Base-by-base conservation (phyloP, 306 rosid genomes). In the Chamaecrista fasciculata region DNA sequence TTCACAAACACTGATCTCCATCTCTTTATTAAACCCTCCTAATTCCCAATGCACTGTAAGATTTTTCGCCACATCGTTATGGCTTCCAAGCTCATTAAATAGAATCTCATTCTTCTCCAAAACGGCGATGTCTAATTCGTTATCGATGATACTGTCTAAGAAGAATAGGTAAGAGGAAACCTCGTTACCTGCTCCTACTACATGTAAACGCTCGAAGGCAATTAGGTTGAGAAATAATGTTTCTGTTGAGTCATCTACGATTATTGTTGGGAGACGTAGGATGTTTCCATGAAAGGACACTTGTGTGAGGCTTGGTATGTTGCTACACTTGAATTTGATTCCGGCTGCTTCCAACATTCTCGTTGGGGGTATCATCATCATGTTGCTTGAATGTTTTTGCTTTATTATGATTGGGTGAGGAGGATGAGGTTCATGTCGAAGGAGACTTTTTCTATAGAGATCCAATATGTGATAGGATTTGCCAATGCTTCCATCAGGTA, bases 161-260 rank as follows among this genome's bases (percentile, higher is more conserved):
- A 88, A 81, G 74, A 63, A 61, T 0, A 81, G 8, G 23, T 74
- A 83, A 0, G 79, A 72, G 2, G 84, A 76, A 9, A 83, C 71
- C 53, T 81, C 76, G 6, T 77, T 78, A 4, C 83, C 86, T 1
- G 77, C 85, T 14, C 77, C 79, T 0, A 58, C n/a, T n/a, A n/a
- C 74, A 2, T 83, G 88, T 16, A 83, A 67, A 1, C 89, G 76
- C 77, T 85, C 88, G 21, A 79, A 81, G 0, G 86, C 90, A 7
- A 81, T 40, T 4, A 87, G 74, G 72, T 87, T 85, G 1, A 85
- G 21, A 55, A 85, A 64, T 57, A 33, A 61, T 1, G 82, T 46
- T 33, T 79, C 82, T 0, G 74, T 85, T 1, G 72, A 5, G 21
- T 83, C 86, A 11, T 87, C 90, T 1, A 88, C 56, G 0, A 72